A percentile compares a stretch with the other conserved stretches of the same genome.
These are phyloP conservation scores for Macadamia tetraphylla DNA, from an alignment of 164 flowering plant genomes.

Conservation along the genomic window DNA sequence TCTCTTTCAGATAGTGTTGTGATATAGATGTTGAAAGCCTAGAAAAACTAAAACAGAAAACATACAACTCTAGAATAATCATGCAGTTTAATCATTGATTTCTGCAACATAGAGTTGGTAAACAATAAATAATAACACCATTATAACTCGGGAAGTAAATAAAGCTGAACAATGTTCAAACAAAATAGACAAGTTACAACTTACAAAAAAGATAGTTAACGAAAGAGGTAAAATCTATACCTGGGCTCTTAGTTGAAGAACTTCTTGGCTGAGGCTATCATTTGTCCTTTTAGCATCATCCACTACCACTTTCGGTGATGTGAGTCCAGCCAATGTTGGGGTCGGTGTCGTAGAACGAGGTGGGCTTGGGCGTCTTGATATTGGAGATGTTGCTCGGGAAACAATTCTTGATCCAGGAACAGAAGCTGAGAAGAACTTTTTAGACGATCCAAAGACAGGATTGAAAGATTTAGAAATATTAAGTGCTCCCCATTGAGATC, in stretches of 20 bases:
- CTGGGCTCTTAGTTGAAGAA: constrained; percentile 76
- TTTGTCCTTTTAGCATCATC: constrained; percentile 72
- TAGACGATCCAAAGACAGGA: constrained; percentile 93
- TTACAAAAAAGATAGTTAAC: not conserved
- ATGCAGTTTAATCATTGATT: too few relatives aligned
- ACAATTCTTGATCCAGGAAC: constrained; percentile 99
- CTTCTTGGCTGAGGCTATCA: constrained; percentile 74
- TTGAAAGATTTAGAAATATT: constrained; percentile 79
- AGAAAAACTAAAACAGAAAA: too few relatives aligned
- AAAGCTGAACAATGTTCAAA: not conserved
- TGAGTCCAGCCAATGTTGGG: constrained; percentile 81
- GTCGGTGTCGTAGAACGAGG: constrained; percentile 98
- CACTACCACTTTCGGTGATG: constrained; percentile 67
- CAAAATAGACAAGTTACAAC: not conserved
- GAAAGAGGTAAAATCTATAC: constrained; percentile 21
- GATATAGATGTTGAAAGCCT: too few relatives aligned
- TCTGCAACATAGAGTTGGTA: too few relatives aligned
- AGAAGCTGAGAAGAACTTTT: constrained; percentile 94
- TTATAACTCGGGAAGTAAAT: not conserved
- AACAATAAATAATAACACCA: too few relatives aligned
- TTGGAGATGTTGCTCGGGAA: constrained; percentile 96
- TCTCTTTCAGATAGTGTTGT: too few relatives aligned
- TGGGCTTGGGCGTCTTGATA: constrained; percentile 92
- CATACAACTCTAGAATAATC: too few relatives aligned
- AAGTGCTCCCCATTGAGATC: constrained; percentile 82